Base-by-base conservation (phyloP, 2,329 filamentous ascomycete genomes). In the Colletotrichum euphorbiae region DNA sequence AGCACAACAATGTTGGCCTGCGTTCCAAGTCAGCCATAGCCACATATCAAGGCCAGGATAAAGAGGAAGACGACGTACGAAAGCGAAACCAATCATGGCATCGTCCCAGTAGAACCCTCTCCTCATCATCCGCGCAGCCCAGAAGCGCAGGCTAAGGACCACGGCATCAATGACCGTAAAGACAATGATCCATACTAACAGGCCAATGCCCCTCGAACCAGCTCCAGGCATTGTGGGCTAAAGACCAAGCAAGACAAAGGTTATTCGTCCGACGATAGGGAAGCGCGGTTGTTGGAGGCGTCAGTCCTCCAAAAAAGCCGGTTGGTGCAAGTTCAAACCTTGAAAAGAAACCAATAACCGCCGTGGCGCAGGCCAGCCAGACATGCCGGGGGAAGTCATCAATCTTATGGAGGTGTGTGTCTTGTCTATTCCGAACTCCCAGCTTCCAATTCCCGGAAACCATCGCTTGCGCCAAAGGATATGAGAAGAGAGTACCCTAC, bases 61-160 rank as follows among this genome's bases (percentile, higher is more conserved):
- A 13, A 17, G 6, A 2, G 4, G 38, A 7, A n/a, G 19, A 4
- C 19, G 9, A 70, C 73, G 64, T 66, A 75, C 74, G 40, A 71
- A 73, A 1, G 72, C 72, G 21, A 73, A 59, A 2, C 72, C 33
- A 9, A 71, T 69, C 33, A 71, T 71, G 36, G 43, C 46, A 31
- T 76, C 74, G 24, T 75, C 74, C 4, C 46, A 52, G 36, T 56
- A 70, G 9, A 75, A 55, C 6, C 64, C 57, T 17, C 74, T 73
- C 40, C 69, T 60, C 36, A 72, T 45, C 2, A 70, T 28, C 24
- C 28, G 48, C 15, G 66, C 69, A 6, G 74, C 65, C 74, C 71
- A 75, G 58, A 72, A 72, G 15, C 74, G 73, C 58, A 76, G 28
- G 12, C 19, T 17, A 3, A 76, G 33, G 40, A 72, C 48, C 8